Percentiles rank a stretch among this genome's conserved stretches.
Evolutionary conservation across 1,284 basidiomycete species (phyloP).

Genomic region (Marasmius tenuissimus): DNA sequence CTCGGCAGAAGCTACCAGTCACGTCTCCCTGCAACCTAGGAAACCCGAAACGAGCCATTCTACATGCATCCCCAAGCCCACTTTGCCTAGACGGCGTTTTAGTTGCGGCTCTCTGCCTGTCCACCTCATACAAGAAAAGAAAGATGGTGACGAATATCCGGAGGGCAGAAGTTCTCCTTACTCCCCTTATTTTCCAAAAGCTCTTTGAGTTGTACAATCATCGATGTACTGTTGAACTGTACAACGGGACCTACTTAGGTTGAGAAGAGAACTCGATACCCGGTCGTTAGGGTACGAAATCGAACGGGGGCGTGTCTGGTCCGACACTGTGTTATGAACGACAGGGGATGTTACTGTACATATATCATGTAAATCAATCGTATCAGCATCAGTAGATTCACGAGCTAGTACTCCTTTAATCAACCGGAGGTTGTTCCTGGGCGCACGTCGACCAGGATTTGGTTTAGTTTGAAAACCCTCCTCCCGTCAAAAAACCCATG

Average conservation of each 20-base stretch:
- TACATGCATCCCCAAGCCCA: neutral
- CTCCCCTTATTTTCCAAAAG: too few species aligned
- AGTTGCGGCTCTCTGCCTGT: neutral
- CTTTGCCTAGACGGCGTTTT: neutral
- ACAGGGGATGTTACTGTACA: too few species aligned
- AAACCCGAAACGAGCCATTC: neutral
- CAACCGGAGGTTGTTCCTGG: neutral
- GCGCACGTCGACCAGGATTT: slow-evolving; percentile 13
- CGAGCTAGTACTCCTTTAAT: too few species aligned
- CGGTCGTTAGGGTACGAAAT: too few species aligned
- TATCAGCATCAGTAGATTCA: neutral
- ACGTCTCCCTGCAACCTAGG: neutral
- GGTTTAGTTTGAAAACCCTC: slow-evolving; percentile 21
- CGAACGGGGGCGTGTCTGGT: too few species aligned
- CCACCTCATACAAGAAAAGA: neutral
- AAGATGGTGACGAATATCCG: neutral
- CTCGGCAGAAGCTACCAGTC: neutral
- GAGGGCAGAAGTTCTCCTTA: neutral
- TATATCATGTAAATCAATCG: too few species aligned
- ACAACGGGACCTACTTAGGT: too few species aligned
- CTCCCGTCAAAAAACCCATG: slow-evolving; percentile 22
- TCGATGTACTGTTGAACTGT: too few species aligned
- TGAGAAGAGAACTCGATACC: too few species aligned
- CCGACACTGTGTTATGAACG: too few species aligned
- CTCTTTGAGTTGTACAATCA: too few species aligned